Percentiles rank a stretch among this genome's conserved stretches.
phyloP scores from a whole-genome alignment of 192 early-diverging fungal genomes.

The Mortierella antarctica region DNA sequence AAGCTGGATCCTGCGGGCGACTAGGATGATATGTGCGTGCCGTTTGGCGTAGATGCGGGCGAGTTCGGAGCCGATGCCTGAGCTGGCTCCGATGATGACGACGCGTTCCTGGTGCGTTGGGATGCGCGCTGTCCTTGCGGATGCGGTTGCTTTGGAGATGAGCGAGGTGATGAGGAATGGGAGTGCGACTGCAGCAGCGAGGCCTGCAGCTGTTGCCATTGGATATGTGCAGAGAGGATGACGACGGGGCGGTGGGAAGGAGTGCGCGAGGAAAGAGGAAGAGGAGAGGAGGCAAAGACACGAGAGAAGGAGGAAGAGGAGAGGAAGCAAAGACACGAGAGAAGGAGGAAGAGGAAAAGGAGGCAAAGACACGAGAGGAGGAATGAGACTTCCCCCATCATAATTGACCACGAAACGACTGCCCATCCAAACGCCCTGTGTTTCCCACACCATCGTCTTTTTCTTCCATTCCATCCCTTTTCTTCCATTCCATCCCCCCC shows the following conservation, averaged over 20 bases:
- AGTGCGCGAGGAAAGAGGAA: background rate
- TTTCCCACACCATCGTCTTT: too few species aligned
- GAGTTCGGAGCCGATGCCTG: constrained; percentile 77
- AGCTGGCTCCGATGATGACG: constrained; percentile 81
- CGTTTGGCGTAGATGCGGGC: constrained; percentile 75
- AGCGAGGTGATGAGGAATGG: constrained; percentile 4
- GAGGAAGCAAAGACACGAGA: too few species aligned
- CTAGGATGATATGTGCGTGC: constrained; percentile 70
- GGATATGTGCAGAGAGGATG: background rate
- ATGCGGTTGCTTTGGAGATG: background rate
- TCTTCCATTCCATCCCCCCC: background rate
- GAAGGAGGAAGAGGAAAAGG: too few species aligned
- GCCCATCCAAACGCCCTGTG: too few species aligned
- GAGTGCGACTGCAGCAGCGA: constrained; percentile 10
- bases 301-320: background rate
- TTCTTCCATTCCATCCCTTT: too few species aligned
- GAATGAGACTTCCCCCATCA: background rate
- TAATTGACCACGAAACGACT: too few species aligned
- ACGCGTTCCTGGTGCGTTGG: constrained; percentile 55
- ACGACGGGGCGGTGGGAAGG: background rate
- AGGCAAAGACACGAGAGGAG: too few species aligned
- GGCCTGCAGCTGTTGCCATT: background rate
- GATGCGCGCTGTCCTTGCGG: constrained; percentile 19
- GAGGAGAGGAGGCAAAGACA: too few species aligned
- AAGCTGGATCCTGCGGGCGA: constrained; percentile 67